Base-by-base conservation (phyloP, 805 yeast species). In the Saccharomycodes ludwigii region DNA sequence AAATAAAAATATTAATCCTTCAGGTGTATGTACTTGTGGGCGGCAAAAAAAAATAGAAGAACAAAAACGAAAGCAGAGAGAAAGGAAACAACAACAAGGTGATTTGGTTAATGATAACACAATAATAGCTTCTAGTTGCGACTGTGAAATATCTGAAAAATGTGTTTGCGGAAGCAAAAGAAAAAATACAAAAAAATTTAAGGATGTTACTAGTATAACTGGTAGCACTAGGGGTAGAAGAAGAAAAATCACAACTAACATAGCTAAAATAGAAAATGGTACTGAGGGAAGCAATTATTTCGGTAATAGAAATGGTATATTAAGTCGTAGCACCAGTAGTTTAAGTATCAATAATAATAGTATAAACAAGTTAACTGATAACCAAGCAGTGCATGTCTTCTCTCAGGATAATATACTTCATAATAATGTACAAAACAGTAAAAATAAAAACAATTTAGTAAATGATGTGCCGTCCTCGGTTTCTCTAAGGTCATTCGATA, bases 11-110 rank as follows among this genome's bases (percentile, higher is more conserved):
- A 60, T 73, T 2, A 91, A 81, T 49, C 58, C 67, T 0, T 46
- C 59, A 1, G 70, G 70, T 5, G 54, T 67, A 14, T 83, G 97
- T 54, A 63, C 72, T 3, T 83, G 94, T 59, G 74, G 76, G 8
- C 65, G 71, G 11, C 56, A 51, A 39, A 45, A 43, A 37, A 50
- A 50, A 11, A 46, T 51, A 30, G 54, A 52, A 22, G 54, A 49
- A 19, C 55, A n/a, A 38, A 47, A 21, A 40, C 46, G n/a, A 41
- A 43, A 33, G 46, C 47, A 7, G 42, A 46, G 24, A 42, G 38
- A 28, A 36, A 42, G 31, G 31, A 39, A 24, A 39, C 29, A n/a
- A n/a, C n/a, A n/a, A n/a, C n/a, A n/a, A n/a, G n/a, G n/a, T n/a
- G n/a, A n/a, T n/a, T n/a, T n/a, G n/a, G n/a, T n/a, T n/a, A n/a